Conservation (phyloP, 495 filamentous ascomycete species). For the Pseudevernia furfuracea region DNA sequence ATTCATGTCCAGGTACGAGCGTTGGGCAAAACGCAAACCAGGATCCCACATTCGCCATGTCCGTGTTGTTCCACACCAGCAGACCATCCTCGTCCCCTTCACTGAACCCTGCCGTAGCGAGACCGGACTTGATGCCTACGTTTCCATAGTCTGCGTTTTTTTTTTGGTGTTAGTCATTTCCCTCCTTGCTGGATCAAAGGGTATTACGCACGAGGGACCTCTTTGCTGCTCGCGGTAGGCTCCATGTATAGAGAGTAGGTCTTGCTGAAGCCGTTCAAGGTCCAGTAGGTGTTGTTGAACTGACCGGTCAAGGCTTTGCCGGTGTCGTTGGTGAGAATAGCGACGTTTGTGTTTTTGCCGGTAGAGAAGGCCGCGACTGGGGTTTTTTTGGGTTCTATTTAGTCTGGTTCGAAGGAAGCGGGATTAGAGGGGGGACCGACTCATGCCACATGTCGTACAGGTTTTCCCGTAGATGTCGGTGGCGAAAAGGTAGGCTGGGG, state of each 20-base stretch:
- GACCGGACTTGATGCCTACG: neutral
- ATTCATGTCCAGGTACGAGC: neutral
- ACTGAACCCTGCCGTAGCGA: neutral
- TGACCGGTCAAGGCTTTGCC: neutral
- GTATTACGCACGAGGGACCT: neutral
- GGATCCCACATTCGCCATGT: neutral
- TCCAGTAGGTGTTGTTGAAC: neutral
- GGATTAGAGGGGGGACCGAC: neutral
- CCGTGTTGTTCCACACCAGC: conserved; percentile 1
- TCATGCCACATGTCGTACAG: neutral
- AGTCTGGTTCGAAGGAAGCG: neutral
- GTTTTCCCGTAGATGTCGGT: neutral
- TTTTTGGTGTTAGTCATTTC: neutral
- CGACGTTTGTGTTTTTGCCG: neutral
- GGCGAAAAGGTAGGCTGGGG: neutral
- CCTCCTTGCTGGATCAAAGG: neutral
- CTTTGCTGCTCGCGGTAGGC: neutral
- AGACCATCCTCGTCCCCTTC: neutral
- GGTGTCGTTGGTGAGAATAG: neutral
- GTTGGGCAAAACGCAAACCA: neutral
- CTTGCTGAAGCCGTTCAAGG: neutral
- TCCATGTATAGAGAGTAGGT: neutral
- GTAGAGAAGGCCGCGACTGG: neutral
- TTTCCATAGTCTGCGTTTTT: neutral
- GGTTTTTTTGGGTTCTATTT: too few relatives aligned